Base-by-base conservation (phyloP, 345 rosid genomes). In the Salix brachista region DNA sequence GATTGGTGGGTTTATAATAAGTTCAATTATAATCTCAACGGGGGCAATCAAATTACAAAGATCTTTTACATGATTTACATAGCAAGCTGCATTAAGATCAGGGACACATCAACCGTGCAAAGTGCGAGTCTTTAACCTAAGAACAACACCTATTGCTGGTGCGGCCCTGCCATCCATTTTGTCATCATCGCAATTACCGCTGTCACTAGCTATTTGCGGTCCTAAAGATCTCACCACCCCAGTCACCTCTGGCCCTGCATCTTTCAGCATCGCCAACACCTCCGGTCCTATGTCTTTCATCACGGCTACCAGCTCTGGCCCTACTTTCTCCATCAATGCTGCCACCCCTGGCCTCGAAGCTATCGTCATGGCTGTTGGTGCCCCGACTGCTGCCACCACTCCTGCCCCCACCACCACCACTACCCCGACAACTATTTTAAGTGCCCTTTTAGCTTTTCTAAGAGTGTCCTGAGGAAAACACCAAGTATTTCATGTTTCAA, bases 361-460 rank as follows among this genome's bases (percentile, higher is more conserved):
- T n/a, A 56, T 56, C 62, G 4, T 10, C 28, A 56, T 56, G 62
- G 26, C 62, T n/a, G 28, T 1, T n/a, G 62, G 28, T 56, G 23
- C 5, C 26, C 62, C 62, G 26, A 10, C 62, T 56, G 77, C 10
- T 89, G 87, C 84, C 52, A 89, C 86, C 66, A 80, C 85, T 68
- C 26, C 62, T 56, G 28, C 28, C 62, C 62, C 62, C 62, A n/a
- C 62, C 4, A 44, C 50, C 50, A 14, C 50, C 50, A 14, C 50
- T 0, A 56, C 26, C 62, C 62, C 26, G 13, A 56, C 62, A 23
- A n/a, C 28, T 56, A 56, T 56, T 12, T n/a, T 56, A 56, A 92
- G 87, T 39, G 89, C 88, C 97, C 94, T 89, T 52, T 89, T 89
- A 79, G 78, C 86, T 67, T 83, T 81, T 78, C 84, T 87, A 84